Conservation (phyloP, 2,329 filamentous ascomycete species). For the Ophiocordyceps camponoti-saundersi region DNA sequence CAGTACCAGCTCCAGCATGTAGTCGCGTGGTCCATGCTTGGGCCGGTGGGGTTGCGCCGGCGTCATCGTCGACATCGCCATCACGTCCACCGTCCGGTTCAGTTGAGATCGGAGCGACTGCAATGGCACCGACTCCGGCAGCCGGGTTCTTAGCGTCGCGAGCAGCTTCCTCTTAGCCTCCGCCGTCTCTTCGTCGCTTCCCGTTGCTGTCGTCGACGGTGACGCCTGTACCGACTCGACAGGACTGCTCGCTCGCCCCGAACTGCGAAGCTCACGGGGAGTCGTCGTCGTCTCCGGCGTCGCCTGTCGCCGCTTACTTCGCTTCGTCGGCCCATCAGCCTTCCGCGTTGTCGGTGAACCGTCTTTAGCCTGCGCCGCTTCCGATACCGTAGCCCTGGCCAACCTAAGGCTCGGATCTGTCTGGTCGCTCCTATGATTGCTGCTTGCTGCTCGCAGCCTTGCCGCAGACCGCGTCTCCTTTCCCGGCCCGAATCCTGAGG, state of each 20-base stretch:
- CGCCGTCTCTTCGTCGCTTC: slow-evolving; percentile 12
- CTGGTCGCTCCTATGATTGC: slow-evolving; percentile 6
- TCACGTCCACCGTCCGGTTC: slow-evolving; percentile 31
- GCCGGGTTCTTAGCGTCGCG: slow-evolving; percentile 26
- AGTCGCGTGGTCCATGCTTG: slow-evolving; percentile 41
- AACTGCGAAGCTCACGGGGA: slow-evolving; percentile 9
- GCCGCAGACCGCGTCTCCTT: neutral
- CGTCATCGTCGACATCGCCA: slow-evolving; percentile 34
- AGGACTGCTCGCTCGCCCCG: slow-evolving; percentile 1
- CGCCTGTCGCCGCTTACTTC: slow-evolving; percentile 6
- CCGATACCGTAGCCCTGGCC: slow-evolving; percentile 7
- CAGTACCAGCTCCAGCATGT: slow-evolving; percentile 38
- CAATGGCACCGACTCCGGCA: slow-evolving; percentile 36
- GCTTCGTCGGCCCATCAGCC: slow-evolving; percentile 6
- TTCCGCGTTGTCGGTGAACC: slow-evolving; percentile 6
- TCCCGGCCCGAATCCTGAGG: neutral
- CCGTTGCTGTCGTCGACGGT: slow-evolving; percentile 10
- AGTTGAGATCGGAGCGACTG: slow-evolving; percentile 32
- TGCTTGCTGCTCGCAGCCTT: slow-evolving; percentile 10
- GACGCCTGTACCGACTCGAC: slow-evolving; percentile 6
- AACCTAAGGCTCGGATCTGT: slow-evolving; percentile 11
- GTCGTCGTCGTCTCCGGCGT: slow-evolving; percentile 9
- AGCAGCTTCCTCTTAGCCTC: slow-evolving; percentile 27
- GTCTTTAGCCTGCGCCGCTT: slow-evolving; percentile 3
- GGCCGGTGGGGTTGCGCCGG: slow-evolving; percentile 34